Conservation (phyloP, 208 protist genomes). For the Acanthamoeba castellanii region DNA sequence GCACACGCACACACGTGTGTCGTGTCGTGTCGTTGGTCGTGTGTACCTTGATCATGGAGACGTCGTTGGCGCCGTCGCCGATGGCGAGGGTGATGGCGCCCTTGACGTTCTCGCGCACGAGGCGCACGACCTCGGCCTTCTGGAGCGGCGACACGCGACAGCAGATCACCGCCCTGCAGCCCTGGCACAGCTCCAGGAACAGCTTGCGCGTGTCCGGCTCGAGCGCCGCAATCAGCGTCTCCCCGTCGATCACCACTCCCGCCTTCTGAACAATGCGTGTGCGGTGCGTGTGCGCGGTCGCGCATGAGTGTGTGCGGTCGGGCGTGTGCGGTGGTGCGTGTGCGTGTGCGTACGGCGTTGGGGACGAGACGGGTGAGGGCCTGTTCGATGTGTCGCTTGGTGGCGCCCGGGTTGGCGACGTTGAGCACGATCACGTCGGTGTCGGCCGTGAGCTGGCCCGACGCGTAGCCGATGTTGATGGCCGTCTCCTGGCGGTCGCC, state of each 20-base stretch:
- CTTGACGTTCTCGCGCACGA: constrained; percentile 73
- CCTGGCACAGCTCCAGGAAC: constrained; percentile 53
- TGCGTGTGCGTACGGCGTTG: neutral
- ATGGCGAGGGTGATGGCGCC: constrained; percentile 84
- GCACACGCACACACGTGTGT: neutral
- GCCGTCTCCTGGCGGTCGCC: constrained; percentile 96
- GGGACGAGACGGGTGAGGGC: too few relatives aligned
- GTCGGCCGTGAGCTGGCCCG: constrained; percentile 17
- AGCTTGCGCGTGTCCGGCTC: neutral
- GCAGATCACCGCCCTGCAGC: constrained; percentile 71
- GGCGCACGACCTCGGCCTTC: constrained; percentile 83
- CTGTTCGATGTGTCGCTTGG: neutral
- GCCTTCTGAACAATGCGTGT: constrained; percentile 88
- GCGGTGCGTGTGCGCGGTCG: neutral
- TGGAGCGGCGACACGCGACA: constrained; percentile 78
- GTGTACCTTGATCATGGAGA: constrained; percentile 87
- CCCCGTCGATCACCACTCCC: constrained; percentile 13
- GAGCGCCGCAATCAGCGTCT: neutral
- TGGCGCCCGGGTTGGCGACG: neutral
- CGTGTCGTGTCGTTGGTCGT: neutral
- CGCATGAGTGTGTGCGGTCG: neutral
- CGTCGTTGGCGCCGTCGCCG: constrained; percentile 91
- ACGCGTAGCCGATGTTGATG: constrained; percentile 83
- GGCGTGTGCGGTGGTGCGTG: neutral
- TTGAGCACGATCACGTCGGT: constrained; percentile 52